These are phyloP conservation scores for Pneumocystis wakefieldiae DNA, from an alignment of 1,139 yeast species.

Conservation along the genomic window DNA sequence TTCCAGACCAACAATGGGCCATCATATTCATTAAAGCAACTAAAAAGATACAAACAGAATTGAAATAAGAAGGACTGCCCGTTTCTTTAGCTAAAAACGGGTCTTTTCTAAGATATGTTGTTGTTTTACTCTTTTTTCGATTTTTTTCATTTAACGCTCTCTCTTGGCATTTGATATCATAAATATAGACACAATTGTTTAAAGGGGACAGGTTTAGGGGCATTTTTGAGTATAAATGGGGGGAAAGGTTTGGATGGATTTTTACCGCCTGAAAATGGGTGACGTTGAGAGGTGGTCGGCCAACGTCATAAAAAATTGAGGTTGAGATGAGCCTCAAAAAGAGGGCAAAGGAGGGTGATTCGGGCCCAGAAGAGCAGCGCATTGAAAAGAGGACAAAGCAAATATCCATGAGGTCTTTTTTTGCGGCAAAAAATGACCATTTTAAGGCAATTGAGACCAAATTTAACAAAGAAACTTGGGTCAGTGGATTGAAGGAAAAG, in stretches of 20 bases:
- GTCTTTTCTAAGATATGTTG: no score
- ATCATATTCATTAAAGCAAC: not conserved
- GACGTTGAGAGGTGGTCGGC: not conserved
- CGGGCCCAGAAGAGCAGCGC: not conserved
- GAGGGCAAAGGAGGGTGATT: not conserved
- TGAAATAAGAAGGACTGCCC: not conserved
- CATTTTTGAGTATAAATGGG: not conserved
- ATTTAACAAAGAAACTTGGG: conserved; percentile 44
- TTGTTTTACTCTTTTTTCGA: not conserved
- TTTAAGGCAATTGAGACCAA: not conserved
- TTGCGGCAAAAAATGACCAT: not conserved
- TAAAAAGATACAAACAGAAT: not conserved
- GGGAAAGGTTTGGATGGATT: not conserved
- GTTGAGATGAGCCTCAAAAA: not conserved
- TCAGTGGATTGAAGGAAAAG: conserved; percentile 36
- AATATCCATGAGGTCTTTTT: not conserved
- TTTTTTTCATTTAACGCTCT: not conserved
- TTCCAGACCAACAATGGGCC: not conserved
- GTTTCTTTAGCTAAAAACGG: not conserved
- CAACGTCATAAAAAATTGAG: not conserved
- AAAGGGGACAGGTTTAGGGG: not conserved
- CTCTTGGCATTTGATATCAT: not conserved
- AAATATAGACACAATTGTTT: not conserved
- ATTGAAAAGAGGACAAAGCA: not conserved
- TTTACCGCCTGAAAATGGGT: not conserved